Base-by-base conservation (phyloP, 192 early-diverging fungal species). In the Rhizophagus prolifer region DNA sequence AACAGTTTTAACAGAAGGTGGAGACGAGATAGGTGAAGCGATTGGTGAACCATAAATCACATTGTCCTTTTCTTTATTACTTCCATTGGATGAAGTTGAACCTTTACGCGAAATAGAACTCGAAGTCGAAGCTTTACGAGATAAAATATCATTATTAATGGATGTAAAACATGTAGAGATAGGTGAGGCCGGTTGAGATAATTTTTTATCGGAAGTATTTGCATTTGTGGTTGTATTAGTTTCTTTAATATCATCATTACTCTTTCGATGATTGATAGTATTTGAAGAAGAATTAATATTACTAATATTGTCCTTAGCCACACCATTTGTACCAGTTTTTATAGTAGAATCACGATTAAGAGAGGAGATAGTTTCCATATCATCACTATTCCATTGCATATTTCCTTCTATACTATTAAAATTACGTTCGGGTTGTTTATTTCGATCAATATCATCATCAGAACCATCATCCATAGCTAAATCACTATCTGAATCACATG, bases 391-490 rank as follows among this genome's bases (percentile, higher is more conserved):
- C 75, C 75, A 76, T 31, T 21, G 16, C 41, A 6, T 19, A 44
- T 28, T 41, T 41, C 23, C 23, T 16, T 41, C 59, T 41, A 9
- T 25, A 23, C n/a, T 61, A 38, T 38, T 38, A 26, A n/a, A 46
- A 28, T 64, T 30, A 64, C 2, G 38, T 31, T 46, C 23, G 44
- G 73, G 36, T 47, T 23, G 25, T 46, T 65, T 75, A 21, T 46
- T 62, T 46, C 21, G n/a, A 9, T 25, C 21, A 64, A 10, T 41
- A 12, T 76, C 75, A 34, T 58, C 75, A 21, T 76, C 63, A 25
- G 75, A 67, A 28, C 28, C 62, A 68, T 76, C 75, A 76, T 76
- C 75, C 75, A 76, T 76, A 34, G 75, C 68, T 14, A 47, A 25
- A 70, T 70, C 44, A 16, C 23, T 70, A 70, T 70, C 44, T 26